A percentile compares a stretch with the other conserved stretches of the same genome.
Evolutionary conservation across 768 basidiomycete genomes (phyloP).

Genomic region (Pisolithus sp.): DNA sequence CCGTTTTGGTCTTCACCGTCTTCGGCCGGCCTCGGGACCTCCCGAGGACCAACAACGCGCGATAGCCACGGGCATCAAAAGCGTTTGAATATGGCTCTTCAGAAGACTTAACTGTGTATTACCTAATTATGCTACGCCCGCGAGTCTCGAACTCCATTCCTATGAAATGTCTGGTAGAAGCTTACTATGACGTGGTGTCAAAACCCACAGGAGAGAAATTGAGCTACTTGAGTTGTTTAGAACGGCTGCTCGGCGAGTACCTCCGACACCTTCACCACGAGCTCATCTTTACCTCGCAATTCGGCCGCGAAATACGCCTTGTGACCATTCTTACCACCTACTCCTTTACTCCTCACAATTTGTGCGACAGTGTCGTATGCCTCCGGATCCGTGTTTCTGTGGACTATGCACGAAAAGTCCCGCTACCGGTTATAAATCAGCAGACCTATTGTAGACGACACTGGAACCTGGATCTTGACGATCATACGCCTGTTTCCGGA

Average conservation of each 20-base stretch:
- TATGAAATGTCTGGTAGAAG: too few relatives aligned
- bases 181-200: too few relatives aligned
- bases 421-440: conserved; percentile 49
- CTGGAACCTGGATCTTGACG: conserved; percentile 51
- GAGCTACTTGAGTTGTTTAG: conserved; percentile 13
- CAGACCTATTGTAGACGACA: conserved; percentile 16
- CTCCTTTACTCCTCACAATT: conserved; percentile 37
- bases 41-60: too few relatives aligned
- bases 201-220: too few relatives aligned
- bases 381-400: conserved; percentile 22
- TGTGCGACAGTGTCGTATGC: conserved; percentile 38
- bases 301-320: conserved; percentile 56
- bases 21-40: too few relatives aligned
- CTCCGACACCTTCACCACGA: conserved; percentile 47
- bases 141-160: too few relatives aligned
- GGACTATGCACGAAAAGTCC: conserved; percentile 43
- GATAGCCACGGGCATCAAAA: too few relatives aligned
- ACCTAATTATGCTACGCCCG: too few relatives aligned
- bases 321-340: conserved; percentile 22
- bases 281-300: conserved; percentile 37
- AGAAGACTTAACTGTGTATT: too few relatives aligned
- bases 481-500: conserved; percentile 35
- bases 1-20: too few relatives aligned
- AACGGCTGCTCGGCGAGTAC: conserved; percentile 54
- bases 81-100: too few relatives aligned